Evolutionary conservation across 2,329 filamentous ascomycete species (phyloP), one percentile per base, ranked within the genome.

Genomic region (Zasmidium citrigriseum): DNA sequence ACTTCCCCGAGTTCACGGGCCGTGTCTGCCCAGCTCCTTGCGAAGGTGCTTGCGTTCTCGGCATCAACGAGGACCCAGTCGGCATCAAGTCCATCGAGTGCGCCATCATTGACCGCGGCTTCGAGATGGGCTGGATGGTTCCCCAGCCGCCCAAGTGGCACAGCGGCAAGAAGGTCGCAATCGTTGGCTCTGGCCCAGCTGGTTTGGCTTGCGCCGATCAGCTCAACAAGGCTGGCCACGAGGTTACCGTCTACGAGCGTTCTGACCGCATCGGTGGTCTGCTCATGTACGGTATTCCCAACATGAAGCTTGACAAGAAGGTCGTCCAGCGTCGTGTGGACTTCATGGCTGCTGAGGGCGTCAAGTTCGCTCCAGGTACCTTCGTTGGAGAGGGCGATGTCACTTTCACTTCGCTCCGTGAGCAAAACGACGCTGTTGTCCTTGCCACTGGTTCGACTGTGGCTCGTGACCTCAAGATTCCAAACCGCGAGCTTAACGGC

Each of bases 291-390:
- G 93, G 93, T 67, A 98, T 98, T 67, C 93, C 93, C 66, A 98
- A 98, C 82, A 98, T 98, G 93, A 98, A 98, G 82, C 89, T 98
- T 45, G 93, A 98, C 81, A 98, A 98, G 84, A 91, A 91, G 73
- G 88, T 97, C 64, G 93, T 98, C 60, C 93, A 97, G 82, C 90
- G 93, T 53, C 90, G 93, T 75, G 92, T 95, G 50, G 91, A 97
- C 77, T 92, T 98, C 77, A 93, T 97, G 90, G 90, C 89, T 55
- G 85, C 87, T 2, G 93, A 97, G 77, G 93, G 93, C 50, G 80
- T 97, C 72, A 83, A 83, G 52, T 96, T 96, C 79, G 86, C 90
- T 77, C 89, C 90, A 27, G 86, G 88, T 61, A 86, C 91, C 55
- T 79, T 87, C 34, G 84, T 98, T 67, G 93, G 93, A 47, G 88